Evolutionary conservation across 1,284 basidiomycete genomes (phyloP), one percentile per base, ranked within the genome.

Genomic region (Apiotrichum gamsii): DNA sequence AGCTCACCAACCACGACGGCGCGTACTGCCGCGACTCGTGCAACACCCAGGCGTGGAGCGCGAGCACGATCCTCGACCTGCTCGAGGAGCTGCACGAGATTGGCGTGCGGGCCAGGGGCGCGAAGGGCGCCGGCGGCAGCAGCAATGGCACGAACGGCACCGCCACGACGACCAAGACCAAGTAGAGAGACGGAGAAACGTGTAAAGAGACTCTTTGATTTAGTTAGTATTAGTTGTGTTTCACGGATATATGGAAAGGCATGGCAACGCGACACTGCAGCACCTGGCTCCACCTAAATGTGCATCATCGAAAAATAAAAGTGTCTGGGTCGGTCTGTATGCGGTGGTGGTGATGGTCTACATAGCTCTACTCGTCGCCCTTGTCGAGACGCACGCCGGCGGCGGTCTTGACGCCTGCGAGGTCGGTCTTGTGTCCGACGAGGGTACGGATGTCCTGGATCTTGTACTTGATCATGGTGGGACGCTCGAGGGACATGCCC

Each of bases 381-480:
- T 73, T 73, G 47, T 72, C 76, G 59, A 95, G 87, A 73, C 89
- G 82, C 15, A 95, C 90, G 14, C 91, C 90, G 0, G 90, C 82
- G 24, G 87, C 84, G 66, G 83, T 86, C 74, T 91, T 90, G 57
- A 95, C 85, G 52, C 79, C 81, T 54, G 90, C 90, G 61, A 94
- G 80, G 43, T 89, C 84, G 18, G 91, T 90, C 75, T 96, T 98
- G 78, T 98, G 95, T 13, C 95, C 95, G 42, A 99, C 88, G 37
- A 99, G 77, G 30, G 94, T 91, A 54, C 95, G 80, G 62, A 99
- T 99, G 70, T 99, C 97, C 71, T 84, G 93, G 69, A 98, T 94
- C 30, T 75, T 77, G 66, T 80, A 80, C 87, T 90, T 82, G 75
- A 99, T 98, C 95, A 99, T 98, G 1, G 95, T 98, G n/a, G 95